Conservation (phyloP, 2,329 filamentous ascomycete species). For the Diaporthe vaccinii region DNA sequence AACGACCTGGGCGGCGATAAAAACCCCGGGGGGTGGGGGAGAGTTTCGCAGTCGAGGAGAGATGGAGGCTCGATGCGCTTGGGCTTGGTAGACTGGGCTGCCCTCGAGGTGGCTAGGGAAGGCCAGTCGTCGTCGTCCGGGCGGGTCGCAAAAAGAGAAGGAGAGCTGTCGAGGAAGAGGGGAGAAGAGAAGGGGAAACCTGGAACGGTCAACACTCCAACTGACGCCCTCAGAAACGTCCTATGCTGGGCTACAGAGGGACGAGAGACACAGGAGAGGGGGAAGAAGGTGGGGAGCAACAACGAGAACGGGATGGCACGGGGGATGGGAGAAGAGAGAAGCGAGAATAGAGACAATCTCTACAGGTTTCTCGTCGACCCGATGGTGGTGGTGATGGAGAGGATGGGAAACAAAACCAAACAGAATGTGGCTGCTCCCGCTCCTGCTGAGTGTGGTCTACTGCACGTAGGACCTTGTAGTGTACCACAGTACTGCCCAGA, state of each 20-base stretch:
- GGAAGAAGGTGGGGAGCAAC: conserved; percentile 18
- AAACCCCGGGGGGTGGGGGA: neutral
- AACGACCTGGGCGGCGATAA: neutral
- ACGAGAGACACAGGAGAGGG: neutral
- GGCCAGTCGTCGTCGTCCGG: conserved; percentile 9
- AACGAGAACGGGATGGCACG: conserved; percentile 7
- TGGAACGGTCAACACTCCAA: conserved; percentile 42
- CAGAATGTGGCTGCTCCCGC: conserved; percentile 6
- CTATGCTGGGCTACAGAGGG: neutral
- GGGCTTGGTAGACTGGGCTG: neutral
- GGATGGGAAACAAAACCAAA: conserved; percentile 21
- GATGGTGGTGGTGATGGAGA: conserved; percentile 30
- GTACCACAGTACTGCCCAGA: conserved; percentile 9
- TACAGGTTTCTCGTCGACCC: conserved; percentile 37
- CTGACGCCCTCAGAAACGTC: conserved; percentile 19
- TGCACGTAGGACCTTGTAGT: neutral
- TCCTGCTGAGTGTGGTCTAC: neutral
- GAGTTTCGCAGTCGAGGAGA: conserved; percentile 10
- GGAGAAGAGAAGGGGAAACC: conserved; percentile 33
- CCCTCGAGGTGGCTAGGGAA: neutral
- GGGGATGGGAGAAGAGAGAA: conserved; percentile 27
- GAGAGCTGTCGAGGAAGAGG: conserved; percentile 26
- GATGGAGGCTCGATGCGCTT: conserved; percentile 7
- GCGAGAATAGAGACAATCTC: conserved; percentile 37
- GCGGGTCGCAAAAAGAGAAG: conserved; percentile 13